Percentiles rank a stretch among this genome's conserved stretches.
Conservation (phyloP, 208 protist genomes). For the Trypanosoma lewisi region DNA sequence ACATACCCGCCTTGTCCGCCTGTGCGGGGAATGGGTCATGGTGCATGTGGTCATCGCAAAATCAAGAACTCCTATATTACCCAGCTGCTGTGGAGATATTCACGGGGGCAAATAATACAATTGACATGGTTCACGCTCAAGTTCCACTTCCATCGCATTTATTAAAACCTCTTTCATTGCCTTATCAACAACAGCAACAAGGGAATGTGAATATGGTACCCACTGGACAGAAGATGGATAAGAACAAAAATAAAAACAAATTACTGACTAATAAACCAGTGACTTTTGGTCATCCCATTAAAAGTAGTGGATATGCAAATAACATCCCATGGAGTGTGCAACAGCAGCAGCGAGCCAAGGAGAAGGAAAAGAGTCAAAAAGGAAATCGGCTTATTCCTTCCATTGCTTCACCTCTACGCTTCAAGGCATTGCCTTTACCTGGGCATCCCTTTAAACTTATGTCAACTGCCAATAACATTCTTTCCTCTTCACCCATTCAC, state of each 20-base stretch:
- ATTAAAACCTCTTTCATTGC: conserved; percentile 28
- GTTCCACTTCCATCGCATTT: conserved; percentile 40
- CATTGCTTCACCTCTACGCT: conserved; percentile 2
- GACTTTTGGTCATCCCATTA: conserved; percentile 41
- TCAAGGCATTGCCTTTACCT: conserved; percentile 21
- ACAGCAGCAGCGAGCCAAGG: conserved; percentile 24
- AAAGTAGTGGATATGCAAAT: conserved; percentile 56
- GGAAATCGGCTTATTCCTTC: background rate
- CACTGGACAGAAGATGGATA: conserved; percentile 19
- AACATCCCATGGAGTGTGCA: conserved; percentile 52
- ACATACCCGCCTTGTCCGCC: conserved; percentile 3
- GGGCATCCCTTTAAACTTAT: conserved; percentile 30
- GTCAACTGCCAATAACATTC: conserved; percentile 31
- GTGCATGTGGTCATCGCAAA: conserved; percentile 19
- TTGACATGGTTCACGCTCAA: conserved; percentile 68
- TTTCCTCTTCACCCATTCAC: conserved; percentile 31
- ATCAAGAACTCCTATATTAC: conserved; percentile 18
- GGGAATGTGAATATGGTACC: background rate
- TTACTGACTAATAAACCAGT: conserved; percentile 28
- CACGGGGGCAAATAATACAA: conserved; percentile 7
- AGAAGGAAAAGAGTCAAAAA: conserved; percentile 11
- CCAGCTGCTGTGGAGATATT: background rate
- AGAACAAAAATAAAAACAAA: conserved; percentile 10
- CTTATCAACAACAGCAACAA: conserved; percentile 20
- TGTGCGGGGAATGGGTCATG: conserved; percentile 28